A percentile compares a stretch with the other conserved stretches of the same genome.
These are phyloP conservation scores for Puccinia coronata DNA, from an alignment of 1,284 basidiomycete species.

Conservation along the genomic window DNA sequence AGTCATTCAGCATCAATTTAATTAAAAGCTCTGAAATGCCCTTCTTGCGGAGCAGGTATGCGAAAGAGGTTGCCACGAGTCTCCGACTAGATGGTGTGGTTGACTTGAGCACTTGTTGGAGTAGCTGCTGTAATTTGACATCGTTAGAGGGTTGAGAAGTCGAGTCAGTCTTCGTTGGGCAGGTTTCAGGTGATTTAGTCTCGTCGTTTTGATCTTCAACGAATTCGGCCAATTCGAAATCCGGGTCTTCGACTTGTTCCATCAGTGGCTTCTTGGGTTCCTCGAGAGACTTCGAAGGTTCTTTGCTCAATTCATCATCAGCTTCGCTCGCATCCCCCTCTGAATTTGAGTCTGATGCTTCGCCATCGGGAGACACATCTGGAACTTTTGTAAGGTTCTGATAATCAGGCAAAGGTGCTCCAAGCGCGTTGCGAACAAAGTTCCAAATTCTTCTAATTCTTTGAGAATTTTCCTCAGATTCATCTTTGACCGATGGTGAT, in stretches of 20 bases:
- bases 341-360: slow-evolving; percentile 16
- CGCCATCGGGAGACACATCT: background rate
- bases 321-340: background rate
- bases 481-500: background rate
- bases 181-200: background rate
- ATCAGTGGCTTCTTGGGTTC: background rate
- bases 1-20: slow-evolving; percentile 37
- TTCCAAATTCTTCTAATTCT: slow-evolving; percentile 41
- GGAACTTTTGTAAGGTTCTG: background rate
- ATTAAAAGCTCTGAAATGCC: slow-evolving; percentile 29
- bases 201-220: slow-evolving; percentile 8
- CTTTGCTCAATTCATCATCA: background rate
- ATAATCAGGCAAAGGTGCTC: slow-evolving; percentile 28
- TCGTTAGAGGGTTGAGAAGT: slow-evolving; percentile 2
- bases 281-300: background rate
- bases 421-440: slow-evolving; percentile 39
- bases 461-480: slow-evolving; percentile 15
- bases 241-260: slow-evolving; percentile 5
- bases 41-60: slow-evolving; percentile 43
- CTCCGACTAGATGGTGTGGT: slow-evolving; percentile 44
- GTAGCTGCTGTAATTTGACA: background rate
- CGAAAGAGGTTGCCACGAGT: slow-evolving; percentile 47
- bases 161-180: background rate
- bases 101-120: slow-evolving; percentile 34
- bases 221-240: slow-evolving; percentile 12